These are phyloP conservation scores for Talaromyces stipitatus DNA, from an alignment of 495 filamentous ascomycete species.

Conservation along the genomic window DNA sequence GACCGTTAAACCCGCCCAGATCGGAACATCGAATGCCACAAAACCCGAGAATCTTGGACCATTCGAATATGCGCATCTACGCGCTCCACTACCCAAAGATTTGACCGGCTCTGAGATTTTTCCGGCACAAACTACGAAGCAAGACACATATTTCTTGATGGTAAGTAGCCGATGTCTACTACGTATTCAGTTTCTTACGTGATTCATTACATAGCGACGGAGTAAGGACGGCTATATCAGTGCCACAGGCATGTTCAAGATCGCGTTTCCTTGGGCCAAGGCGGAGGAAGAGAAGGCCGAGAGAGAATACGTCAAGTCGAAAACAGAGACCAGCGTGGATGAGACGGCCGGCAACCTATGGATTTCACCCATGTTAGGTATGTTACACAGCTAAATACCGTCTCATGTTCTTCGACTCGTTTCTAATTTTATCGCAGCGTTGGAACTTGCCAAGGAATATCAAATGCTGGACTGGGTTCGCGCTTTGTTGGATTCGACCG, in stretches of 20 bases:
- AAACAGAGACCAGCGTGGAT: slow-evolving; percentile 70
- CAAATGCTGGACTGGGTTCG: slow-evolving; percentile 78
- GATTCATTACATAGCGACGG: slow-evolving; percentile 50
- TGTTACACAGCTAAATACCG: slow-evolving; percentile 12
- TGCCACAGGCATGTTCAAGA: slow-evolving; percentile 99
- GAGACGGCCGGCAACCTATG: slow-evolving; percentile 96
- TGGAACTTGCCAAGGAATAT: slow-evolving; percentile 78
- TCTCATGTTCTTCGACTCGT: slow-evolving; percentile 8
- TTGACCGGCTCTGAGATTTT: slow-evolving; percentile 87
- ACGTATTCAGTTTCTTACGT: not conserved
- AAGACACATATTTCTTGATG: slow-evolving; percentile 93
- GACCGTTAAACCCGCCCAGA: slow-evolving; percentile 63
- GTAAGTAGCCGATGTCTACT: slow-evolving; percentile 30
- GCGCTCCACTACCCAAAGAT: slow-evolving; percentile 81
- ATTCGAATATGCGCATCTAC: slow-evolving; percentile 94
- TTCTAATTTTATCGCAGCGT: slow-evolving; percentile 42
- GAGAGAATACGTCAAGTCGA: slow-evolving; percentile 74
- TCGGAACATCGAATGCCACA: slow-evolving; percentile 57
- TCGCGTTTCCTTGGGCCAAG: slow-evolving; percentile 90
- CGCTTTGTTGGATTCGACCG: slow-evolving; percentile 75
- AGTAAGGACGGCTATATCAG: slow-evolving; percentile 92
- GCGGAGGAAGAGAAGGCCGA: slow-evolving; percentile 77
- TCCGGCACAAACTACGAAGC: slow-evolving; percentile 48
- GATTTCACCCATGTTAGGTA: slow-evolving; percentile 79
- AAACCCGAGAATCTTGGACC: slow-evolving; percentile 64